Evolutionary conservation across 1,139 yeast genomes (phyloP), one percentile per base, ranked within the genome.

Genomic region (Debaryomyces nepalensis): DNA sequence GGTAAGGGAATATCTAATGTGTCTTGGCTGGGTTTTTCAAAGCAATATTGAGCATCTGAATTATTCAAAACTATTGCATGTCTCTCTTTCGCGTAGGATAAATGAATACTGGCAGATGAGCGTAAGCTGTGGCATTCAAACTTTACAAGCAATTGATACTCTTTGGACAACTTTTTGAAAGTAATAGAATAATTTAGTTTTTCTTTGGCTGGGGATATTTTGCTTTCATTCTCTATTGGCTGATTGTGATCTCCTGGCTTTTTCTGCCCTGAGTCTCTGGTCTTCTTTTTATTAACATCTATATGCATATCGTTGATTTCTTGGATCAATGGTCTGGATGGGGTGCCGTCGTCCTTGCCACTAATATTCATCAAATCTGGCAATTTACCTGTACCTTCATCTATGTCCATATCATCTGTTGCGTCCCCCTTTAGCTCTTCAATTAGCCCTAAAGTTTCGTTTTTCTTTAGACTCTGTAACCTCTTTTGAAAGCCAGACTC

Each of bases 371-470:
- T 53, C 35, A 56, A 41, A 35, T 49, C 52, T 4, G 60, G 62
- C 27, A 55, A 39, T 5, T 59, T 57, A 9, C 37, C 50, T 4
- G 43, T 51, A 10, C 37, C 50, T 16, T 49, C 54, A 1, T 49
- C 54, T 1, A 44, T 47, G 4, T 54, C 57, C 8, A 54, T 55
- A 19, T 50, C 30, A 43, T 54, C 50, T 36, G 70, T 53, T 27
- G 73, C 77, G 42, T 70, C 71, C 16, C 50, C 34, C 43, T 54
- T 50, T 37, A 71, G 53, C 30, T 75, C 78, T 43, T 72, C 72
- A 4, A 79, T 48, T 33, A 79, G 44, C 3, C 68, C 73, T 43
- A 68, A 53, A 2, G 76, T 62, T 33, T 76, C 81, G 47, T 70
- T 66, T 1, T 66, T 57, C 26, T 66, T 58, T 40, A 75, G 47